Evolutionary conservation across 306 rosid genomes (phyloP).

Genomic region (Ammopiptanthus mongolicus): DNA sequence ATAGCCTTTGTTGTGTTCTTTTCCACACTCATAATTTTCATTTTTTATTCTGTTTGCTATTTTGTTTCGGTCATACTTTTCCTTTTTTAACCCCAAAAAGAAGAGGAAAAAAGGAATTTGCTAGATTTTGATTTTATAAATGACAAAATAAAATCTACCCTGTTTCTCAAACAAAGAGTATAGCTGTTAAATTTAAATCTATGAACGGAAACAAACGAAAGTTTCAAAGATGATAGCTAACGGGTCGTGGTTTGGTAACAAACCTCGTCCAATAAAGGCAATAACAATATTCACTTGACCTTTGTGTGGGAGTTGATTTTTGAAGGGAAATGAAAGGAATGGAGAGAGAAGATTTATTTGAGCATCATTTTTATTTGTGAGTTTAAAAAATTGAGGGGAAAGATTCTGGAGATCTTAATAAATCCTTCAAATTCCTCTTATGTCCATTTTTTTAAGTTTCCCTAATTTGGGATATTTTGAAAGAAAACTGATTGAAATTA

Average conservation of each 20-base stretch:
- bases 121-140: neutral
- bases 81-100: neutral
- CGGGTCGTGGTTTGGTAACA: constrained; percentile 16
- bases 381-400: too few species aligned
- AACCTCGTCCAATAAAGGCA: constrained; percentile 26
- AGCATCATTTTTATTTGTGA: too few species aligned
- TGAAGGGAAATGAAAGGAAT: too few species aligned
- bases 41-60: neutral
- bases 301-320: too few species aligned
- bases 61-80: neutral
- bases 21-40: neutral
- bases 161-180: neutral
- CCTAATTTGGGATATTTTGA: too few species aligned
- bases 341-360: too few species aligned
- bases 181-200: constrained; percentile 25
- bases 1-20: constrained; percentile 9
- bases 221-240: constrained; percentile 13
- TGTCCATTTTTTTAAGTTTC: too few species aligned
- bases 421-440: too few species aligned
- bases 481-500: too few species aligned
- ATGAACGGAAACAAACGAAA: constrained; percentile 19
- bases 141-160: neutral
- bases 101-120: neutral
- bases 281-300: too few species aligned
- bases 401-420: too few species aligned